phyloP scores from a whole-genome alignment of 2,329 filamentous ascomycete species.

The Colletotrichum higginsianum region DNA sequence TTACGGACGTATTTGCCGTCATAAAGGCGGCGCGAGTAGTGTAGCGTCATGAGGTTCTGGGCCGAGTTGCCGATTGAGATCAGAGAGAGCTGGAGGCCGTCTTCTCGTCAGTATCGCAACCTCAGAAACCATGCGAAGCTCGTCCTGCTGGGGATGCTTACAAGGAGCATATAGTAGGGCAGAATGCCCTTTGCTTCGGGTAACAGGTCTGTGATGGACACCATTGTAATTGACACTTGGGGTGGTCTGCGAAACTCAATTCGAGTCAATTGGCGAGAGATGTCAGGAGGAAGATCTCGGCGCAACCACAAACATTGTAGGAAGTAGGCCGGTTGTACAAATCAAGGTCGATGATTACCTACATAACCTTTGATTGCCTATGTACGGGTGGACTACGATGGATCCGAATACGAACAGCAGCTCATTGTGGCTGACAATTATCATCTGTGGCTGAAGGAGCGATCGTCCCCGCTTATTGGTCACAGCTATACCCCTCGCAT shows the following conservation, averaged over 20 bases:
- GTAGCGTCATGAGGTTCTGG: slow-evolving; percentile 85
- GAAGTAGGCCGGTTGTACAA: not conserved
- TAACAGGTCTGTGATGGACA: slow-evolving; percentile 60
- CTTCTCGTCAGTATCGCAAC: slow-evolving; percentile 1
- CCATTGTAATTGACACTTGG: slow-evolving; percentile 54
- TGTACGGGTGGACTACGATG: not conserved
- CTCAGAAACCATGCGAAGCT: too few species aligned
- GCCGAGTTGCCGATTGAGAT: slow-evolving; percentile 88
- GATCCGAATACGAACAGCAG: slow-evolving; percentile 10
- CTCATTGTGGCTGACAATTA: slow-evolving; percentile 10
- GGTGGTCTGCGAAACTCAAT: not conserved
- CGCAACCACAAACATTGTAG: not conserved
- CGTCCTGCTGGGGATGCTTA: slow-evolving; percentile 51
- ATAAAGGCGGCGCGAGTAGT: slow-evolving; percentile 91
- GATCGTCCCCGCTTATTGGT: not conserved
- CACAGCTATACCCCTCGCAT: slow-evolving; percentile 15
- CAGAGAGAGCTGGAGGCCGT: slow-evolving; percentile 76
- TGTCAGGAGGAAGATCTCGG: not conserved
- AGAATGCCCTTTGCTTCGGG: slow-evolving; percentile 68
- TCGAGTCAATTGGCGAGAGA: not conserved
- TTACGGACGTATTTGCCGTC: slow-evolving; percentile 73
- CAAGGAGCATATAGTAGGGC: slow-evolving; percentile 72
- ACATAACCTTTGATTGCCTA: slow-evolving; percentile 1
- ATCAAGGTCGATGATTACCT: not conserved
- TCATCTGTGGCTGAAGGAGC: too few species aligned